Percentiles rank a stretch among this genome's conserved stretches.
phyloP scores from a whole-genome alignment of 495 filamentous ascomycete species.

The Penicillium subrubescens region DNA sequence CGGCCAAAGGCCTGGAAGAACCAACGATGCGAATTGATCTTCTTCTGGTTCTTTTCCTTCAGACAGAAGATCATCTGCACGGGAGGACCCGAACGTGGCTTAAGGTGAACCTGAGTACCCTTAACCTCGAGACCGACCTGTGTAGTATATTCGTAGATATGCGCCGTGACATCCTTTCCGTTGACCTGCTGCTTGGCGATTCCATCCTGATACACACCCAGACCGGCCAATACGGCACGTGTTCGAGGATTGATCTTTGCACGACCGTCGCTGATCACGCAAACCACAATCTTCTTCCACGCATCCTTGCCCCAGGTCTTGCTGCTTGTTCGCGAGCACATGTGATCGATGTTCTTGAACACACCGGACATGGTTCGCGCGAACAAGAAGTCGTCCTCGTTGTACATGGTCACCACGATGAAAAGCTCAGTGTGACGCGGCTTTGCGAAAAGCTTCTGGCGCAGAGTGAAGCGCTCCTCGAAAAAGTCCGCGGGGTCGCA shows the following conservation, averaged over 20 bases:
- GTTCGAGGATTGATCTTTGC: conserved; percentile 96
- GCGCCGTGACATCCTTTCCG: conserved; percentile 93
- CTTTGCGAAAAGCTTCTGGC: conserved; percentile 92
- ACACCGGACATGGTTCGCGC: conserved; percentile 96
- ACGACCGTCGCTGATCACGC: conserved; percentile 96
- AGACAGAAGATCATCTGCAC: conserved; percentile 98
- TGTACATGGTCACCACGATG: conserved; percentile 99
- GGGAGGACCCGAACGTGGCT: conserved; percentile 71
- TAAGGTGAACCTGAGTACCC: conserved; percentile 82
- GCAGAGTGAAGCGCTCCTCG: conserved; percentile 85
- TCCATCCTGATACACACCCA: conserved; percentile 97
- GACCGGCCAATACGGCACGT: conserved; percentile 82
- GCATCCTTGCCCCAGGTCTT: conserved; percentile 98
- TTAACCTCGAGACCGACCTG: conserved; percentile 87
- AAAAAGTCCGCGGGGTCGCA: conserved; percentile 92
- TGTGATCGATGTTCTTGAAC: conserved; percentile 96
- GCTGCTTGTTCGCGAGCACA: conserved; percentile 87
- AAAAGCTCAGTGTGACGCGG: conserved; percentile 94
- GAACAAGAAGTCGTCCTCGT: conserved; percentile 96
- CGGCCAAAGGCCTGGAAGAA: conserved; percentile 98
- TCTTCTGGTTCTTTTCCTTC: conserved; percentile 99
- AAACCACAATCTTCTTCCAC: conserved; percentile 99
- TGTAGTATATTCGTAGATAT: conserved; percentile 99
- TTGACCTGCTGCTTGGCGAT: conserved; percentile 99
- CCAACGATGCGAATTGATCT: conserved; percentile 99